A percentile compares a stretch with the other conserved stretches of the same genome.
Conservation (phyloP, 2,329 filamentous ascomycete genomes). For the Sporothrix schenckii region DNA sequence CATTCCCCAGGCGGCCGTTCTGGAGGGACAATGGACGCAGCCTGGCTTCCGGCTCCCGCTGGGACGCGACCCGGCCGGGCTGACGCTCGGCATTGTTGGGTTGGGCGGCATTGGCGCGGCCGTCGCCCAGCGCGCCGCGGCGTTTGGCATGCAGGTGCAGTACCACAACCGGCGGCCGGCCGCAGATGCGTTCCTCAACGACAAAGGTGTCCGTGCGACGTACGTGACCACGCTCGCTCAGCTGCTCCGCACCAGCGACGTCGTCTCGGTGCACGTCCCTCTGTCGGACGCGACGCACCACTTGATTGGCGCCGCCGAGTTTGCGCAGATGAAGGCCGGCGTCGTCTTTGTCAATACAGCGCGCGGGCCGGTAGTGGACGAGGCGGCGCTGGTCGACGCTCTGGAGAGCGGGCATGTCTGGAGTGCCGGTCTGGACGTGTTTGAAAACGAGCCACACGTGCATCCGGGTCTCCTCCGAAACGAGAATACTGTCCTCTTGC, state of each 20-base stretch:
- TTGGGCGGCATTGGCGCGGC: conserved; percentile 60
- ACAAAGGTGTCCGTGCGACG: conserved; percentile 37
- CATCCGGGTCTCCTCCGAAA: conserved; percentile 73
- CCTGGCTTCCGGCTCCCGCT: conserved; percentile 37
- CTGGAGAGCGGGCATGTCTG: conserved; percentile 50
- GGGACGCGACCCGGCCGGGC: conserved; percentile 69
- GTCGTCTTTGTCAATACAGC: conserved; percentile 58
- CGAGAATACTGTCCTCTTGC: conserved; percentile 71
- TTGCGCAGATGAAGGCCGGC: conserved; percentile 54
- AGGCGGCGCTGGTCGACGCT: conserved; percentile 52
- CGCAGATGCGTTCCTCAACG: conserved; percentile 49
- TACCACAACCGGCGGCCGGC: conserved; percentile 60
- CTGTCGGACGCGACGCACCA: conserved; percentile 43
- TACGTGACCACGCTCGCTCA: conserved; percentile 41
- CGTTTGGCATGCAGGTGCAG: conserved; percentile 58
- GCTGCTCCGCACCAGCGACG: conserved; percentile 52
- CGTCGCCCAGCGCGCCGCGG: conserved; percentile 42
- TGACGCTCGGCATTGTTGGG: conserved; percentile 59
- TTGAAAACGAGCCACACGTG: conserved; percentile 60
- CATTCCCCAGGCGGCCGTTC: conserved; percentile 41
- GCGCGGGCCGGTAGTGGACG: conserved; percentile 55
- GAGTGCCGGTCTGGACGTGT: conserved; percentile 56
- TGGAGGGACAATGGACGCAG: conserved; percentile 48
- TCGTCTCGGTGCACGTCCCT: conserved; percentile 56
- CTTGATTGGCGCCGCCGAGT: conserved; percentile 48